Conservation (phyloP, 192 early-diverging fungal genomes). For the Pilaira anomala region DNA sequence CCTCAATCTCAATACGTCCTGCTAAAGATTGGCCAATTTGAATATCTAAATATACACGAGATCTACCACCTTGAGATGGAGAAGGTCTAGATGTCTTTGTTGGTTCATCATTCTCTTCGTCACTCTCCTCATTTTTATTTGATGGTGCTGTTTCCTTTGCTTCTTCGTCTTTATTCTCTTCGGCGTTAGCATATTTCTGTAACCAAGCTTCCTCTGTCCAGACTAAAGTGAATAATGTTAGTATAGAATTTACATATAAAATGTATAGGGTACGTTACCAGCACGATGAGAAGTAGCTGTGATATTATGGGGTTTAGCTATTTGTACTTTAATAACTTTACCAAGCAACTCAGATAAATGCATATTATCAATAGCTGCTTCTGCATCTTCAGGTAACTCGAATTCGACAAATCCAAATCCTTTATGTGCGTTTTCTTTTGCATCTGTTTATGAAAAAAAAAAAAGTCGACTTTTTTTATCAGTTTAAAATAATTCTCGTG, state of each 20-base stretch:
- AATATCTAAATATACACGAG: slow-evolving; percentile 41
- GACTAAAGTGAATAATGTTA: slow-evolving; percentile 15
- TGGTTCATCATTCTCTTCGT: slow-evolving; percentile 12
- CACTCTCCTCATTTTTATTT: neutral
- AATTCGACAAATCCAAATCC: slow-evolving; percentile 98
- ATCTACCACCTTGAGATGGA: slow-evolving; percentile 16
- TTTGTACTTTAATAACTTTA: slow-evolving; percentile 82
- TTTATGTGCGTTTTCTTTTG: slow-evolving; percentile 67
- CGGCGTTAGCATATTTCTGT: slow-evolving; percentile 37
- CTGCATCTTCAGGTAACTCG: slow-evolving; percentile 77
- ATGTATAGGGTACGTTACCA: slow-evolving; percentile 14
- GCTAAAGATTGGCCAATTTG: slow-evolving; percentile 36
- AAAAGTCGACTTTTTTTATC: neutral
- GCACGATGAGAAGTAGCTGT: slow-evolving; percentile 39
- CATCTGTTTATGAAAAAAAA: neutral
- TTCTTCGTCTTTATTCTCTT: slow-evolving; percentile 19
- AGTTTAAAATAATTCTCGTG: neutral
- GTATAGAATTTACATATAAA: neutral
- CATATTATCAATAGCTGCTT: slow-evolving; percentile 95
- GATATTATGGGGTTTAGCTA: slow-evolving; percentile 66
- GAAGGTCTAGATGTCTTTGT: neutral
- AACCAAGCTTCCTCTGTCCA: slow-evolving; percentile 48
- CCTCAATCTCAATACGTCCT: slow-evolving; percentile 37
- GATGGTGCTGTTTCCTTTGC: no score
- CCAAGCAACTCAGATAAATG: slow-evolving; percentile 85